These are phyloP conservation scores for Danielozyma ontarioensis DNA, from an alignment of 805 yeast genomes.

Conservation along the genomic window DNA sequence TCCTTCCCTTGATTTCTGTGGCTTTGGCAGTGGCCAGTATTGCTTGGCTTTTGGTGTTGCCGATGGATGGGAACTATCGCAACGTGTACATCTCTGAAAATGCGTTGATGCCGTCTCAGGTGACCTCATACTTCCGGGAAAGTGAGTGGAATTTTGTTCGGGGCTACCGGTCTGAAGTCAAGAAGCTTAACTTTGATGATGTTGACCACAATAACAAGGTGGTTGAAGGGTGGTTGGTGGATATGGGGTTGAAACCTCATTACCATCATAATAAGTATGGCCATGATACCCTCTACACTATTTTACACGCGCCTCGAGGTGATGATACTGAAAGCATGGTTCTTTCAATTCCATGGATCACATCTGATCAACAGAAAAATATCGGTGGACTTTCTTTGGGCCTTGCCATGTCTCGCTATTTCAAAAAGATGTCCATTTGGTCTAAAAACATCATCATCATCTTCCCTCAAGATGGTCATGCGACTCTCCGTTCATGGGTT, in stretches of 20 bases:
- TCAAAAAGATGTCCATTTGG: conserved; percentile 88
- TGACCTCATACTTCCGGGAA: conserved; percentile 84
- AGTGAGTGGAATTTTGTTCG: conserved; percentile 90
- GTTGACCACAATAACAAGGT: conserved; percentile 37
- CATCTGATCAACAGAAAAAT: conserved; percentile 59
- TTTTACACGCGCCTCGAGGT: conserved; percentile 89
- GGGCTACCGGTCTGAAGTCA: conserved; percentile 67
- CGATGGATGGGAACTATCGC: conserved; percentile 77
- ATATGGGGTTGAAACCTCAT: conserved; percentile 65
- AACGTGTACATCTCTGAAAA: conserved; percentile 88
- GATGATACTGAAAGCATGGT: conserved; percentile 96
- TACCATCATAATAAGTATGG: conserved; percentile 35
- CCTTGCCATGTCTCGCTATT: conserved; percentile 71
- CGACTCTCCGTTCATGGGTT: conserved; percentile 81
- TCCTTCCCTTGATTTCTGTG: conserved; percentile 29
- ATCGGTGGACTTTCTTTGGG: conserved; percentile 76
- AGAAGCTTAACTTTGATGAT: conserved; percentile 28
- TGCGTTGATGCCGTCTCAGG: conserved; percentile 96
- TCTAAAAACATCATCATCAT: conserved; percentile 89
- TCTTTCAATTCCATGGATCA: conserved; percentile 81
- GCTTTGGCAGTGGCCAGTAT: conserved; percentile 31
- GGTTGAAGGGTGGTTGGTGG: conserved; percentile 57
- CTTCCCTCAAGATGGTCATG: conserved; percentile 65
- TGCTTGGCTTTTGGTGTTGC: conserved; percentile 53
- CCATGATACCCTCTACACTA: conserved; percentile 59